Evolutionary conservation across 345 rosid species (phyloP), one percentile per base, ranked within the genome.

Genomic region (Fremontodendron californicum): DNA sequence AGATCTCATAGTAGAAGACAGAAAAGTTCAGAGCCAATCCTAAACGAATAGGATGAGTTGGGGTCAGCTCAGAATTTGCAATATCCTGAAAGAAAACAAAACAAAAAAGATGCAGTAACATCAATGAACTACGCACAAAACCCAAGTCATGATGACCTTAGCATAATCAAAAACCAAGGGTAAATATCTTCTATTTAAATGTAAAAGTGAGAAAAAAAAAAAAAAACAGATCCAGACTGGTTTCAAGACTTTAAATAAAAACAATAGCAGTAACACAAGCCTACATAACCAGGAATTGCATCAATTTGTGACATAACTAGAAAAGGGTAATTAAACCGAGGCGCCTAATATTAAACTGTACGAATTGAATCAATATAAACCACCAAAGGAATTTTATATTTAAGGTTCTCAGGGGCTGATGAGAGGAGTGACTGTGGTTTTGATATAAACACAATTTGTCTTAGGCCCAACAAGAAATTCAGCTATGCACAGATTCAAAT

Each of bases 11-110:
- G 82, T 90, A 90, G 80, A 90, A 90, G 79, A 90, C 93, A 0
- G 93, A 90, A 84, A 90, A 90, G 83, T 90, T 90, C 65, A 90
- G 82, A 29, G 93, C 93, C 66, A 90, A 66, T 63, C 93, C 93
- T 52, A 90, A 82, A 74, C 93, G 86, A 66, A 90, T 88, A 33
- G 93, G 93, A 82, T 88, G 93, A 46, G 93, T 90, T 58, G 93
- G 91, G 3, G 93, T 78, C 67, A 90, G 83, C 78, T 90, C 93
- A 81, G 93, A 68, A 71, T 39, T 80, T 21, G 93, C 93, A 79
- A 86, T 85, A 21, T 90, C 93, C 93, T 90, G 84, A 35, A 78
- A 46, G 12, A 18, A 35, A 31, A 72, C 16, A 23, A 3, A 73
- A 40, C 25, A 58, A 23, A 37, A 51, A 57, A 6, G 49, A 37